A percentile compares a stretch with the other conserved stretches of the same genome.
These are phyloP conservation scores for Rubia yunnanensis DNA, from an alignment of 257 asterid species.

Conservation along the genomic window DNA sequence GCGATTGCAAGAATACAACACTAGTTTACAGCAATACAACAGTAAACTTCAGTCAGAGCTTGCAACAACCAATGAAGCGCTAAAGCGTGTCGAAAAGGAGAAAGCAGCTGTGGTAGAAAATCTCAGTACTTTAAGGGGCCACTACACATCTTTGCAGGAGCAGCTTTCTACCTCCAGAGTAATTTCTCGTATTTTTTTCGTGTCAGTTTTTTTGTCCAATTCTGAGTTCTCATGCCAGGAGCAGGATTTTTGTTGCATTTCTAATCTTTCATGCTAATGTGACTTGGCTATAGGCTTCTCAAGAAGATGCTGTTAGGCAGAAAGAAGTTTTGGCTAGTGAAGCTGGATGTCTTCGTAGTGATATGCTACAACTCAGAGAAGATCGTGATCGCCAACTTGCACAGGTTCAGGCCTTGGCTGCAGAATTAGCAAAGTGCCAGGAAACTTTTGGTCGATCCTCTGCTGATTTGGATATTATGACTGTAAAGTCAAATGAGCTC, in stretches of 20 bases:
- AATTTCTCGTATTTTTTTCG: constrained; percentile 7
- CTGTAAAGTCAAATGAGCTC: constrained; percentile 40
- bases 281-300: constrained; percentile 35
- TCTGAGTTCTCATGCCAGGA: neutral
- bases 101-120: constrained; percentile 71
- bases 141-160: constrained; percentile 69
- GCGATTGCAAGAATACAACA: constrained; percentile 77
- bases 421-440: constrained; percentile 47
- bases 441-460: constrained; percentile 53
- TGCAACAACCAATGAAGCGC: constrained; percentile 47
- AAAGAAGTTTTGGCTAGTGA: constrained; percentile 67
- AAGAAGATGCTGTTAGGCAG: constrained; percentile 66
- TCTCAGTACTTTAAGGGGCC: constrained; percentile 80
- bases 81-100: constrained; percentile 76
- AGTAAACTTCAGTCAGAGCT: constrained; percentile 80
- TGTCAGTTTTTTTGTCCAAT: neutral
- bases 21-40: constrained; percentile 82
- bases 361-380: constrained; percentile 71
- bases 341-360: constrained; percentile 58
- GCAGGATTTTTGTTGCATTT: neutral
- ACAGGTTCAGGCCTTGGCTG: constrained; percentile 47
- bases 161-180: constrained; percentile 72
- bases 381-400: constrained; percentile 62
- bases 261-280: neutral
- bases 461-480: constrained; percentile 44